Evolutionary conservation across 2,329 filamentous ascomycete species (phyloP), one percentile per base, ranked within the genome.

Genomic region (Pseudogymnoascus sp.): DNA sequence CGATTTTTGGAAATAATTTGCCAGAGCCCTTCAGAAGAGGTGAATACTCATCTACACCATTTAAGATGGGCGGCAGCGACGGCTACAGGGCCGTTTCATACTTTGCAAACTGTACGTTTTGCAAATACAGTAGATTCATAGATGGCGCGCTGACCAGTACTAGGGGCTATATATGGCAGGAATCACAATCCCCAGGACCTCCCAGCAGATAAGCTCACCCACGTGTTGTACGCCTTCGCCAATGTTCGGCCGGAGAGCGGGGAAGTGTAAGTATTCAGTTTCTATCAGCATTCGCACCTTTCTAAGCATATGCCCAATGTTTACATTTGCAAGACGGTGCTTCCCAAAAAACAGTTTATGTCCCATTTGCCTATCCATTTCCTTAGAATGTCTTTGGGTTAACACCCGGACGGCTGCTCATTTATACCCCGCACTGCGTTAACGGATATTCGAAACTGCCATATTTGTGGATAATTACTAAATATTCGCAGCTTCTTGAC

Each of bases 171-270:
- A 68, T 97, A 97, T 74, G 91, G 80, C 39, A 86, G 92, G 62
- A 88, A 93, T 69, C 89, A 94, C 72, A 83, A 86, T n/a, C 92
- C 92, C 0, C 89, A 95, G 71, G 86, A 96, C 72, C 82, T 97
- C 5, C 90, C 90, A 0, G 85, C 82, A 3, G 84, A 92, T 62
- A 88, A 90, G 62, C 83, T 97, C 42, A 97, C 92, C 0, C 93
- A 97, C 71, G 77, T 97, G 4, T 84, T 97, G 14, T 97, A 97
- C 68, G 80, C 92, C 14, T 97, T 97, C 76, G 93, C 91, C 71
- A 95, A 97, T 72, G 84, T 96, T 63, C 83, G 84, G 3, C 81
- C 86, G 2, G 90, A 93, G 2, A 85, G 82, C 33, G 93, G 93
- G 59, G 90, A 95, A 75, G 91, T 95, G 75, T 89, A 75, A 67